Conservation (phyloP, 1,139 yeast genomes). For the Magnusiomyces fungicola region DNA sequence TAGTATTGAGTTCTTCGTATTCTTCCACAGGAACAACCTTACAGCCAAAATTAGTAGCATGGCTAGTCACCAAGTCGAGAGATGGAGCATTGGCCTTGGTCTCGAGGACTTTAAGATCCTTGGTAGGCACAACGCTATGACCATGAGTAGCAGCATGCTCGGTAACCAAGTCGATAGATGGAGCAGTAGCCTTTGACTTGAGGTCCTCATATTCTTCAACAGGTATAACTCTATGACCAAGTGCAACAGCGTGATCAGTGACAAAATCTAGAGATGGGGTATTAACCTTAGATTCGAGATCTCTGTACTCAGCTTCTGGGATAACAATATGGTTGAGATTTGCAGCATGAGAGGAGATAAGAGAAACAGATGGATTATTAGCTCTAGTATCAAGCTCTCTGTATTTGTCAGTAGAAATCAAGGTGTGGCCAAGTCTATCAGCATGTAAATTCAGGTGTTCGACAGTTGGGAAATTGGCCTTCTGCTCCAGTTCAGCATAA, state of each 20-base stretch:
- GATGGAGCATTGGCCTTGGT: constrained; percentile 9
- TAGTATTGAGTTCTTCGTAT: background rate
- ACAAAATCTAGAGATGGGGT: constrained; percentile 3
- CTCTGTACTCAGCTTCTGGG: constrained; percentile 27
- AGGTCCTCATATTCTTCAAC: constrained; percentile 7
- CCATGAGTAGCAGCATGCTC: constrained; percentile 4
- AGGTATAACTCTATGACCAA: constrained; percentile 6
- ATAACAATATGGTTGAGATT: constrained; percentile 6
- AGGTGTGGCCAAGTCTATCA: too few species aligned
- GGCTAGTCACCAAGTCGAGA: constrained; percentile 5
- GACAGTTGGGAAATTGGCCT: constrained; percentile 8
- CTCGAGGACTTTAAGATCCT: constrained; percentile 29
- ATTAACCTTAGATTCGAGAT: constrained; percentile 5
- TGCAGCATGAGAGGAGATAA: background rate
- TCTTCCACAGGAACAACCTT: constrained; percentile 35
- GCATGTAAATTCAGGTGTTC: constrained; percentile 1
- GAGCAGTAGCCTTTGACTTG: constrained; percentile 7
- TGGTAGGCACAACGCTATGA: constrained; percentile 20
- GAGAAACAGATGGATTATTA: constrained; percentile 6
- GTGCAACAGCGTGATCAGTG: background rate
- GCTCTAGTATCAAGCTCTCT: background rate
- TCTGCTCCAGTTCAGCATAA: constrained; percentile 6
- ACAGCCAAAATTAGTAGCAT: constrained; percentile 8
- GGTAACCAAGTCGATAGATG: constrained; percentile 6
- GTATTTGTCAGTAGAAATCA: background rate